Evolutionary conservation across 768 basidiomycete genomes (phyloP).

Genomic region (Coprinopsis sp.): DNA sequence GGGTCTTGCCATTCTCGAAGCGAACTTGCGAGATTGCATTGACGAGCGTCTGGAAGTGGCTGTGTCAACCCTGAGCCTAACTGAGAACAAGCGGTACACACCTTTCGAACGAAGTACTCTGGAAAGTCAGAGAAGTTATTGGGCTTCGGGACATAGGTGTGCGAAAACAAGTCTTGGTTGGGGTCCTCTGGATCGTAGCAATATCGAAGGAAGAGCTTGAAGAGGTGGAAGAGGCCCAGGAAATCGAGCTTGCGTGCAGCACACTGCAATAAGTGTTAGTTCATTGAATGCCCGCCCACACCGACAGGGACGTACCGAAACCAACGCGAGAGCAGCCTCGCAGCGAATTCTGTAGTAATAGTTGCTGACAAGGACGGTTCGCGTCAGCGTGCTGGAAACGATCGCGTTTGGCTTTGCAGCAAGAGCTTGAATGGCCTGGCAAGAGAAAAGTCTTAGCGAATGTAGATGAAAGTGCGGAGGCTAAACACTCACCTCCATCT

Average conservation of each 20-base stretch:
- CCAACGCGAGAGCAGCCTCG: conserved; percentile 85
- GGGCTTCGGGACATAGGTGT: conserved; percentile 89
- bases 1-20: conserved; percentile 83
- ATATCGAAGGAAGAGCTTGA: conserved; percentile 89
- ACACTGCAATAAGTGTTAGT: conserved; percentile 48
- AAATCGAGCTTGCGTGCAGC: conserved; percentile 80
- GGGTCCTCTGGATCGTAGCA: conserved; percentile 85
- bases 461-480: conserved; percentile 1
- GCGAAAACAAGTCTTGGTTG: conserved; percentile 77
- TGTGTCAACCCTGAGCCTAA: conserved; percentile 4
- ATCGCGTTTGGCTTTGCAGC: conserved; percentile 77
- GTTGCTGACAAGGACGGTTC: conserved; percentile 89
- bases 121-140: conserved; percentile 91
- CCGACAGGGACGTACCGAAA: conserved; percentile 52
- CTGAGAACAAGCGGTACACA: conserved; percentile 25
- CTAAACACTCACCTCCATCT: conserved; percentile 72
- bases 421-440: conserved; percentile 91
- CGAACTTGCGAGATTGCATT: conserved; percentile 82
- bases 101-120: conserved; percentile 95
- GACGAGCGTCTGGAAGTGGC: conserved; percentile 55
- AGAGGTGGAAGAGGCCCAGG: conserved; percentile 89
- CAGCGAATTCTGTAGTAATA: conserved; percentile 96
- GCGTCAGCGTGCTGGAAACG: conserved; percentile 87
- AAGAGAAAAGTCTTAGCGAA: conserved; percentile 3
- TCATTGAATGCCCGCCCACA: conserved; percentile 6